Base-by-base conservation (phyloP, 495 filamentous ascomycete genomes). In the Lophiostoma macrostomum region DNA sequence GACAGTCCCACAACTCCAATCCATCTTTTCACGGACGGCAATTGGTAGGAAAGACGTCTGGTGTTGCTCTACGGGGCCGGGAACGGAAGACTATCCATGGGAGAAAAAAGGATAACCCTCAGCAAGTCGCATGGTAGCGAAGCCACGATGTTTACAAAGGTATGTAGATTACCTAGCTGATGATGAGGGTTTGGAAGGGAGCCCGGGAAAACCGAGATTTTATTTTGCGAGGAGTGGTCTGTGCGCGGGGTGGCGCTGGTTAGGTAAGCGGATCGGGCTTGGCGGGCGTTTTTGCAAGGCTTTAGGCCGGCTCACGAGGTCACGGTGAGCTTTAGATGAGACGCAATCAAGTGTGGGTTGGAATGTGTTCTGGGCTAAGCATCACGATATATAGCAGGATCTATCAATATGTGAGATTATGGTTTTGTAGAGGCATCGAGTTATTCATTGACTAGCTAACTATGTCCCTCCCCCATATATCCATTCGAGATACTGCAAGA, bases 61-160 rank as follows among this genome's bases (percentile, higher is more conserved):
- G 62, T 69, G 60, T 66, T 32, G 52, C 23, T 75, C 63, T 52
- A 74, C 71, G 73, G 71, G 70, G 73, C 74, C 74, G 75, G 75
- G 75, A 78, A 78, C 75, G 75, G 74, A 75, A 69, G 71, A 69
- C 75, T 69, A 76, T 64, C 64, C 73, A 78, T 71, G 46, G 40
- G 25, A 58, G n/a, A n/a, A 60, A 59, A 54, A 63, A 40, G 70
- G 68, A 72, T 73, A 75, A 74, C 73, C 72, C 74, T 74, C 74
- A 78, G 75, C 75, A 74, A 75, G 75, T 72, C 74, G 63, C 73
- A 50, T 60, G 67, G 69, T 23, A 48, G 72, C 64, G 74, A 72
- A 78, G 72, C 73, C 67, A 67, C 67, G 63, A 63, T 50, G n/a
- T n/a, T n/a, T n/a, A n/a, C n/a, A 66, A 66, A 63, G 64, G 28